phyloP scores from a whole-genome alignment of 306 rosid species.

The Acacia melanoxylon region DNA sequence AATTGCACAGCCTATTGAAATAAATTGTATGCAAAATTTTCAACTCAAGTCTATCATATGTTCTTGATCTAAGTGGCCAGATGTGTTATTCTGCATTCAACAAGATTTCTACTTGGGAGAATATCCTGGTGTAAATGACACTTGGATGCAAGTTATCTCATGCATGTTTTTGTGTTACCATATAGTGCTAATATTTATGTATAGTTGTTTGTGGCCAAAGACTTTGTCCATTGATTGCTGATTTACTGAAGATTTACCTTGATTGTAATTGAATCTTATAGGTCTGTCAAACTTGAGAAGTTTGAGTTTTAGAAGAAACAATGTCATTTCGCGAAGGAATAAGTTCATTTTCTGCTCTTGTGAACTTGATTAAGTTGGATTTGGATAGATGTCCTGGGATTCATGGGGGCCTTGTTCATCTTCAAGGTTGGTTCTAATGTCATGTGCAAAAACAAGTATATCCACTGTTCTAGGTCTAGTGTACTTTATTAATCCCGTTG shows the following conservation, averaged over 20 bases:
- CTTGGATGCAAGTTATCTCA: constrained; percentile 70
- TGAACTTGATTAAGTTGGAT: constrained; percentile 83
- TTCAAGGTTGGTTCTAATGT: not conserved
- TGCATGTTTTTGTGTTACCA: constrained; percentile 39
- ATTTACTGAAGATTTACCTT: constrained; percentile 20
- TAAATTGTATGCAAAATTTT: not conserved
- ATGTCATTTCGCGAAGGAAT: constrained; percentile 78
- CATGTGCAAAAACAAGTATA: not conserved
- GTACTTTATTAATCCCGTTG: not conserved
- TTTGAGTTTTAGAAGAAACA: constrained; percentile 86
- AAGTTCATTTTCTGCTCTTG: constrained; percentile 61
- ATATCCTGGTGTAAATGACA: constrained; percentile 55
- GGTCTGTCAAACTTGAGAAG: constrained; percentile 79
- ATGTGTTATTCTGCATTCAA: no score
- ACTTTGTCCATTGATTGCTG: constrained; percentile 12
- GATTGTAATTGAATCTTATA: constrained; percentile 43
- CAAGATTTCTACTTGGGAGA: no score
- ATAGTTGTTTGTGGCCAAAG: constrained; percentile 6
- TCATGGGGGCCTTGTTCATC: no score
- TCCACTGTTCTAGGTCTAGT: not conserved
- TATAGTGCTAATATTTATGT: not conserved
- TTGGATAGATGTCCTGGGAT: not conserved
- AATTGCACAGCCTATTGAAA: no score
- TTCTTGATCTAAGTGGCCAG: no score
- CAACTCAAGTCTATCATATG: not conserved